Evolutionary conservation across 2,329 filamentous ascomycete species (phyloP), one percentile per base, ranked within the genome.

Genomic region (Talaromyces sp.): DNA sequence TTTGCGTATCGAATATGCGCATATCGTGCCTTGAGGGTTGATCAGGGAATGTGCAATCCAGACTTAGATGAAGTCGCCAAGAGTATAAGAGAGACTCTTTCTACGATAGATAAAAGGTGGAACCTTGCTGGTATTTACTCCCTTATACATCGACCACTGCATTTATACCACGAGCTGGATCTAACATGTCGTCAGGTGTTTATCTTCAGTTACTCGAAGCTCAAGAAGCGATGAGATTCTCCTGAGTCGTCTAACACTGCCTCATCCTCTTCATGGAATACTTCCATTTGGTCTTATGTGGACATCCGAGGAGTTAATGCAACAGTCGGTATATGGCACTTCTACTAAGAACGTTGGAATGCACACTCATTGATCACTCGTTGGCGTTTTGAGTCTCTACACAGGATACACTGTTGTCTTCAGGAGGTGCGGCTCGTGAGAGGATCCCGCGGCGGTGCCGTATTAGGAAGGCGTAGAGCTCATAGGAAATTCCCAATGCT

Each of bases 1-100:
- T 69, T 69, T 60, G 65, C 67, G 6, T 69, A 69, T 44, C 65
- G 66, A 11, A 59, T 70, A 25, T 69, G 62, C 50, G 60, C 56
- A 18, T 39, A 63, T 23, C 57, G 65, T 58, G 62, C 68, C 55
- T 35, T 40, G 21, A 31, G 3, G 14, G 28, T 28, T 5, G 42
- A 58, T 23, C 16, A n/a, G 16, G 25, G 25, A n/a, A n/a, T 16
- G 14, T 31, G 2, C 14, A 31, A 16, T n/a, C 16, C 23, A 11
- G 23, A 31, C 28, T 33, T 33, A 8, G 23, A 23, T 28, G 14
- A 48, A 37, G 28, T 57, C 6, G 21, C 46, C 11, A 57, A 31
- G 16, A 40, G 40, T 31, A n/a, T 58, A 21, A 62, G 23, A 25
- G 52, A 50, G 16, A 37, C 40, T n/a, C 58, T 62, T 21, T 23